Base-by-base conservation (phyloP, 23 red algal species). In the Gracilaria caudata region DNA sequence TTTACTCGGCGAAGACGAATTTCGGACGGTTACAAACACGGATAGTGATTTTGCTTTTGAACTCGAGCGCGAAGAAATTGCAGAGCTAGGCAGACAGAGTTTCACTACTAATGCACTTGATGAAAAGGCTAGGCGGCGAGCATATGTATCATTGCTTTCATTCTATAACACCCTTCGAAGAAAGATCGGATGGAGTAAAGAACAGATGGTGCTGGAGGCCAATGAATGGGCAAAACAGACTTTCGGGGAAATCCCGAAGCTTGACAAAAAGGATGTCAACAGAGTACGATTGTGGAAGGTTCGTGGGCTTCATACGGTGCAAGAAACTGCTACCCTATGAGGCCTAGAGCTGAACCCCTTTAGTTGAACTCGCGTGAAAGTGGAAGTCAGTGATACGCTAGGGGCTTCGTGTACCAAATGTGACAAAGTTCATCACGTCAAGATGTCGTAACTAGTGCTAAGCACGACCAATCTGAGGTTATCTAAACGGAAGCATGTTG, bases 221-320 rank as follows among this genome's bases (percentile, higher is more conserved):
- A 89, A 89, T 34, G 73, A 38, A 3, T 89, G 85, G 85, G 85
- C 85, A n/a, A 13, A 24, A 44, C 37, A 89, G 24, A 66, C 72
- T 4, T 64, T 89, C 20, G 85, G 85, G 60, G 51, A 64, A 64
- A 57, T 89, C 24, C 85, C 85, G 9, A 72, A 47, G 51, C 70
- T 75, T 47, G 43, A 4, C 19, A 75, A 75, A 40, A 75, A 75
- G 40, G 70, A 75, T n/a, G 25, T 43, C 19, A 46, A 43, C 13
- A 75, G 70, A 75, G 70, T 75, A 11, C 37, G 43, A 45, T 16
- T 75, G 11, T 75, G 70, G 70, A 45, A 47, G 20, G 70, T 75
- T 3, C 33, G n/a, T 38, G 70, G 70, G 26, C 24, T 75, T 47
- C 70, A 75, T 23, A 49, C 37, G n/a, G 39, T 26, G 25, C 39